Conservation (phyloP, 441 rosid genomes). For the Populus hybrid region DNA sequence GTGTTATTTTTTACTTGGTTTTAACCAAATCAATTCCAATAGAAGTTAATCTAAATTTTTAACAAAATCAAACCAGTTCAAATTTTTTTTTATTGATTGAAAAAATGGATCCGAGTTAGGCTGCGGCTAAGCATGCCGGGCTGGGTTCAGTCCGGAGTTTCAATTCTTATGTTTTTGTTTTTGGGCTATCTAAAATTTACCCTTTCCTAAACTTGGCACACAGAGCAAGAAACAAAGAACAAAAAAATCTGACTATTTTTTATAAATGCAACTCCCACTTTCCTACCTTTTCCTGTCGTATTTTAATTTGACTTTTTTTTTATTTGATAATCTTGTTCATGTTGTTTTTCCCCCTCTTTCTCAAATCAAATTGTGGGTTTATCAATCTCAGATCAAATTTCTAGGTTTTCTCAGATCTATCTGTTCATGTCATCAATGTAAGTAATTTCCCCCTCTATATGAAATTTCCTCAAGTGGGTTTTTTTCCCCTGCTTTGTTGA, state of each 20-base stretch:
- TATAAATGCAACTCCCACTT: background rate
- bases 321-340: background rate
- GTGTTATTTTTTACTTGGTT: too few relatives aligned
- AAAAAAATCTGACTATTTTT: background rate
- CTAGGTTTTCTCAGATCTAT: slow-evolving; percentile 24
- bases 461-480: background rate
- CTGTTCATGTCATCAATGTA: slow-evolving; percentile 17
- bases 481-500: background rate
- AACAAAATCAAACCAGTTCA: too few relatives aligned
- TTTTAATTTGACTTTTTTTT: background rate
- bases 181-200: background rate
- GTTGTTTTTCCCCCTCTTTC: slow-evolving; percentile 1
- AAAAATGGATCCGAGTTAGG: too few relatives aligned
- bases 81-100: too few relatives aligned
- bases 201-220: background rate
- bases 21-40: too few relatives aligned
- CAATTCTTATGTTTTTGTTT: slow-evolving; percentile 5
- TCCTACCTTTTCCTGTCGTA: background rate
- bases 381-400: slow-evolving; percentile 22
- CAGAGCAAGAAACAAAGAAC: background rate
- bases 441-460: slow-evolving; percentile 18
- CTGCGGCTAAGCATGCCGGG: too few relatives aligned
- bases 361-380: slow-evolving; percentile 27
- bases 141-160: background rate
- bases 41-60: too few relatives aligned